Evolutionary conservation across 2,329 filamentous ascomycete genomes (phyloP).

Genomic region (Claviceps fusiformis): DNA sequence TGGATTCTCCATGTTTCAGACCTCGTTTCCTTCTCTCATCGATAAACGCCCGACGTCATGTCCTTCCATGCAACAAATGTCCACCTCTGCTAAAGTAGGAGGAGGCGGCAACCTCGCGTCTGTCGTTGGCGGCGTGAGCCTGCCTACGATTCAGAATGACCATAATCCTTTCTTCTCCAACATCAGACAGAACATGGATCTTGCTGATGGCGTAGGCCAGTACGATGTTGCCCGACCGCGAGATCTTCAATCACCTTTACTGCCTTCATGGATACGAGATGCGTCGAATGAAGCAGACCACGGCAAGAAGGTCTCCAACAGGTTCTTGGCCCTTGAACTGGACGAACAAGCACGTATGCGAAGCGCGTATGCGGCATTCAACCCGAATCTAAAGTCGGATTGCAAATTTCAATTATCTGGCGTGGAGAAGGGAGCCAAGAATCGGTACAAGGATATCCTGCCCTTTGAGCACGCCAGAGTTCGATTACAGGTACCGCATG

Average conservation of each 20-base stretch:
- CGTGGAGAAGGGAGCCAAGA: slow-evolving; percentile 89
- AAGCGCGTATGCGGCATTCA: slow-evolving; percentile 48
- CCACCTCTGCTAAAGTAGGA: slow-evolving; percentile 17
- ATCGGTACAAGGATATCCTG: slow-evolving; percentile 95
- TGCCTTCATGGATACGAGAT: slow-evolving; percentile 67
- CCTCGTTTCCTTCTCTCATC: slow-evolving; percentile 50
- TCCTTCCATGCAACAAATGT: slow-evolving; percentile 5
- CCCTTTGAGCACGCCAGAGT: slow-evolving; percentile 92
- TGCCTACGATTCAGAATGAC: slow-evolving; percentile 56
- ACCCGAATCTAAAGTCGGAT: slow-evolving; percentile 18
- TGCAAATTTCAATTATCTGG: slow-evolving; percentile 63
- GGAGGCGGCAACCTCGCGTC: slow-evolving; percentile 43
- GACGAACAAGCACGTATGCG: slow-evolving; percentile 88
- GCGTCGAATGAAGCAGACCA: slow-evolving; percentile 55
- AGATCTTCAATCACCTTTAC: slow-evolving; percentile 31
- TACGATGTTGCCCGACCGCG: slow-evolving; percentile 40
- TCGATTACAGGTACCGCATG: slow-evolving; percentile 53
- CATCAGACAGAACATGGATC: slow-evolving; percentile 91
- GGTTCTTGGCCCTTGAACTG: slow-evolving; percentile 72
- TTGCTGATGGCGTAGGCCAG: slow-evolving; percentile 86
- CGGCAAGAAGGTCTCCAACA: slow-evolving; percentile 68
- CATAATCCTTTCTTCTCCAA: slow-evolving; percentile 90
- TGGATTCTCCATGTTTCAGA: slow-evolving; percentile 64
- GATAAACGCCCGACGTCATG: slow-evolving; percentile 33
- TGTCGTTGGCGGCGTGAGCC: slow-evolving; percentile 77